Conservation (phyloP, 306 rosid genomes). For the Potentilla sterilis region DNA sequence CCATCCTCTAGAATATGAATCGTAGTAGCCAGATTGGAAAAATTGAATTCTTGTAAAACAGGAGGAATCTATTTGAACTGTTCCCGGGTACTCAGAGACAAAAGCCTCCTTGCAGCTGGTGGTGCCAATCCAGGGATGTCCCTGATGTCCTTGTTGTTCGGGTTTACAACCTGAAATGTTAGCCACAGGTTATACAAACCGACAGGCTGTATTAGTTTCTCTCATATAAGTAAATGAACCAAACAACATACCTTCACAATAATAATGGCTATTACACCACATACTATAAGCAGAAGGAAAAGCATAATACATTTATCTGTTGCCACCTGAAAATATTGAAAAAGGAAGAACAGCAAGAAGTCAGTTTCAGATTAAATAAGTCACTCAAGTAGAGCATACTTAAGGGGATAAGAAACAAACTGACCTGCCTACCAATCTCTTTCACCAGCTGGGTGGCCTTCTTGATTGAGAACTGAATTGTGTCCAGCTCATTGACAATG, state of each 20-base stretch:
- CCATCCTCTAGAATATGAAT: slow-evolving; percentile 24
- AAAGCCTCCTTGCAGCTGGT: slow-evolving; percentile 92
- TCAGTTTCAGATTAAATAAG: slow-evolving; percentile 20
- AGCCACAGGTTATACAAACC: neutral
- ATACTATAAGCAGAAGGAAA: slow-evolving; percentile 80
- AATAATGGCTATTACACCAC: slow-evolving; percentile 92
- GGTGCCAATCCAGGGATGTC: slow-evolving; percentile 98
- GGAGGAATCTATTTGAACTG: slow-evolving; percentile 33
- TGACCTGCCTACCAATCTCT: slow-evolving; percentile 98
- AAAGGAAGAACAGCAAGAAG: neutral
- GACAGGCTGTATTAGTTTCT: neutral
- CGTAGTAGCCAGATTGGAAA: slow-evolving; percentile 30
- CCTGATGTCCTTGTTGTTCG: slow-evolving; percentile 72
- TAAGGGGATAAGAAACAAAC: slow-evolving; percentile 11
- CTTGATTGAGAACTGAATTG: slow-evolving; percentile 95
- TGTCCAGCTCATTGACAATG: slow-evolving; percentile 91
- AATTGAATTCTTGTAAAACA: slow-evolving; percentile 23
- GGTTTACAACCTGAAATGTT: slow-evolving; percentile 76
- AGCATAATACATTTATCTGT: slow-evolving; percentile 99
- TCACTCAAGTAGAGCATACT: slow-evolving; percentile 7
- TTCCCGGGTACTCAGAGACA: slow-evolving; percentile 53
- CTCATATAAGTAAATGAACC: slow-evolving; percentile 13
- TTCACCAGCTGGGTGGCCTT: slow-evolving; percentile 98
- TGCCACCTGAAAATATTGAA: slow-evolving; percentile 63
- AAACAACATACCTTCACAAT: slow-evolving; percentile 74